Evolutionary conservation across 345 rosid species (phyloP), one percentile per base, ranked within the genome.

Genomic region (Sonneratia caseolaris): DNA sequence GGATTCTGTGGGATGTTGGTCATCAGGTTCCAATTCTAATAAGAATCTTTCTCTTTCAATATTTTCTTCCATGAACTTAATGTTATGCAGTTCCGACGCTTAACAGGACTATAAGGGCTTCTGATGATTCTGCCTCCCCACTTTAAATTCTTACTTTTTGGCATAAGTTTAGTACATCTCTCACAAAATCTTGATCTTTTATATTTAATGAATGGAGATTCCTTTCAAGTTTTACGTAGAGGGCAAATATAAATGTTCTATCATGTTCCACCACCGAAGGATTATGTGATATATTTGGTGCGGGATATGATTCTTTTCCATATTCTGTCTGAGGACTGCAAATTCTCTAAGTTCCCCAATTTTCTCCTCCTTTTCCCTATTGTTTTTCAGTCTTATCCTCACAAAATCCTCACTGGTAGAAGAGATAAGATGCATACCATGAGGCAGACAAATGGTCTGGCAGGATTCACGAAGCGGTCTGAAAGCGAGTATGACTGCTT

Each of bases 1-100:
- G 74, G 86, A 86, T 95, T 18, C 81, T 95, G 8, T 95, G 97
- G 99, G 99, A 95, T 80, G 99, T 95, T 72, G 99, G 99, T 75
- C 99, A 95, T 81, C 99, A 95, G 96, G 96, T 88, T 72, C 37
- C 48, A n/a, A 73, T 68, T 16, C 9, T 21, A 4, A 1, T 42
- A 42, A 42, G 45, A 68, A 5, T 47, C 70, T 43, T 4, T 37
- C 53, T 68, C 22, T 43, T 61, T 61, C 12, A 10, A 1, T 10
- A 3, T 15, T 55, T 55, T 55, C 61, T 21, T 55, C 18, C 10
- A 55, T 19, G 61, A 55, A 55, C 61, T 55, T 55, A 1, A 55
- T 19, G 61, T 21, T 19, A 55, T 9, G 5, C 10, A 42, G 10
- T 42, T 3, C 32, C 32, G 32, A 27, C 32, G 32, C 32, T 27